Percentiles rank a stretch among this genome's conserved stretches.
These are phyloP conservation scores for Albophoma yamanashiensis DNA, from an alignment of 2,329 filamentous ascomycete species.

Conservation along the genomic window DNA sequence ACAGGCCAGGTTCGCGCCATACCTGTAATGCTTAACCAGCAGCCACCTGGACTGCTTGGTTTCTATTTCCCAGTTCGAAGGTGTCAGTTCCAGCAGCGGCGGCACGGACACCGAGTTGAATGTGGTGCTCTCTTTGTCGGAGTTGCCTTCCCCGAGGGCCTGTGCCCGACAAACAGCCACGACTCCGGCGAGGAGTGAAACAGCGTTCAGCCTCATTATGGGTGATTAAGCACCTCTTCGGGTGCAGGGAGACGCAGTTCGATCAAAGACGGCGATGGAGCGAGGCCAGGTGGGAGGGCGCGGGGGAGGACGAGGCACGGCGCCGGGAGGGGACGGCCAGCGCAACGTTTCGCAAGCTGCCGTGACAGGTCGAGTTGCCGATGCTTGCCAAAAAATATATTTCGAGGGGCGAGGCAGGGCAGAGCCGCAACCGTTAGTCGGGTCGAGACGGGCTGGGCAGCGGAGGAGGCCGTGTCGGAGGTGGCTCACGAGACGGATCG, in stretches of 20 bases:
- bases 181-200: slow-evolving; percentile 35
- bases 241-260: neutral
- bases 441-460: neutral
- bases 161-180: slow-evolving; percentile 22
- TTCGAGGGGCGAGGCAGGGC: neutral
- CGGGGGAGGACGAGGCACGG: neutral
- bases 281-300: neutral
- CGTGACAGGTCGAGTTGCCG: neutral
- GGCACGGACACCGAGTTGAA: slow-evolving; percentile 61
- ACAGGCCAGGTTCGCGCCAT: slow-evolving; percentile 5
- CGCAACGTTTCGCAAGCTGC: slow-evolving; percentile 1
- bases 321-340: neutral
- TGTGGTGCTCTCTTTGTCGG: slow-evolving; percentile 34
- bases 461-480: neutral
- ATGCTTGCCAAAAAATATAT: neutral
- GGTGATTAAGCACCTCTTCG: slow-evolving; percentile 3
- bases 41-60: slow-evolving; percentile 42
- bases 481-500: neutral
- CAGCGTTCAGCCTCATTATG: slow-evolving; percentile 21
- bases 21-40: slow-evolving; percentile 60
- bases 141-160: slow-evolving; percentile 21
- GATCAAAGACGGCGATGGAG: neutral
- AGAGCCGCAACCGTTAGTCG: neutral
- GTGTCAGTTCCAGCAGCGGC: slow-evolving; percentile 49
- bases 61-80: slow-evolving; percentile 45